These are phyloP conservation scores for Endothia cerciana DNA, from an alignment of 2,329 filamentous ascomycete genomes.

Conservation along the genomic window DNA sequence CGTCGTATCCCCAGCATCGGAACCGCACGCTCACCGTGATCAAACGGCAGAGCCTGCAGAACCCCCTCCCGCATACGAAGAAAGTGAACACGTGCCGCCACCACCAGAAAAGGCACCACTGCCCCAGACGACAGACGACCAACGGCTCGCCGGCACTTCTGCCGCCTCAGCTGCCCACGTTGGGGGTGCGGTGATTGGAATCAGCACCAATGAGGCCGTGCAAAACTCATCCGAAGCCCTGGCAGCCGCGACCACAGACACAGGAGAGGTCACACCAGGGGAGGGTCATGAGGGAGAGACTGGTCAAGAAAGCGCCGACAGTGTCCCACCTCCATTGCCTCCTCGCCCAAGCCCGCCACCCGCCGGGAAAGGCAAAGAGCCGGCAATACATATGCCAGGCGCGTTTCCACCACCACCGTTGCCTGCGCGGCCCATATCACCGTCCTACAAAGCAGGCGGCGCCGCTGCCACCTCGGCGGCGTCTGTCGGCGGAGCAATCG, in stretches of 20 bases:
- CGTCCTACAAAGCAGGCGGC: slow-evolving; percentile 20
- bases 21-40: neutral
- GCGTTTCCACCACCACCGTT: slow-evolving; percentile 23
- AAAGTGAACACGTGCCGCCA: slow-evolving; percentile 12
- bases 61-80: slow-evolving; percentile 26
- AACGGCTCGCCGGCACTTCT: slow-evolving; percentile 4
- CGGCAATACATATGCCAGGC: slow-evolving; percentile 18
- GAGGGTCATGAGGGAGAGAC: neutral
- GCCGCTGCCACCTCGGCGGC: slow-evolving; percentile 27
- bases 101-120: slow-evolving; percentile 23
- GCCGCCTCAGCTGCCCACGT: slow-evolving; percentile 6
- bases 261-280: neutral
- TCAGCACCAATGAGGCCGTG: neutral
- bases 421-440: slow-evolving; percentile 3
- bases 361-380: slow-evolving; percentile 11
- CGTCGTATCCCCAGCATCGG: neutral
- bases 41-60: neutral
- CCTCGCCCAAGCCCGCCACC: slow-evolving; percentile 16
- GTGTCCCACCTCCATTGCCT: slow-evolving; percentile 18
- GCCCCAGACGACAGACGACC: neutral
- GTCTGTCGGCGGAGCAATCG: slow-evolving; percentile 18
- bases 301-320: neutral
- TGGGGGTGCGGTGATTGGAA: neutral
- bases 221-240: neutral
- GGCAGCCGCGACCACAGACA: neutral